Percentiles rank a stretch among this genome's conserved stretches.
Evolutionary conservation across 495 filamentous ascomycete genomes (phyloP).

Genomic region (Letharia columbiana): DNA sequence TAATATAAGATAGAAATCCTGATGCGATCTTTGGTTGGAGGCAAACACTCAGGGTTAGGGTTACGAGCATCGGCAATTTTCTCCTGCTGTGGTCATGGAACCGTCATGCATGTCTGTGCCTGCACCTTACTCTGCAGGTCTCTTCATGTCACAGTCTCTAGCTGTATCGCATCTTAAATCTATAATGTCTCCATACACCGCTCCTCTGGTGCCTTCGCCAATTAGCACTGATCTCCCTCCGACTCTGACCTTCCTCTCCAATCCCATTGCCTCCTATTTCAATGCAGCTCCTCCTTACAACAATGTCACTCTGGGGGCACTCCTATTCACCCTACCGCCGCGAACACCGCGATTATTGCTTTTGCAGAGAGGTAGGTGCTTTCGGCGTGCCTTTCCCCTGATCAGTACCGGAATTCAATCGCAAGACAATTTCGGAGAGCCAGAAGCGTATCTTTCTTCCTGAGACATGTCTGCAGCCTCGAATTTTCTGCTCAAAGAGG

Average conservation of each 20-base stretch:
- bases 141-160: background rate
- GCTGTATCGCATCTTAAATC: background rate
- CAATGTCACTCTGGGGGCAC: background rate
- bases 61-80: background rate
- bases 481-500: background rate
- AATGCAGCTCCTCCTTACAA: slow-evolving; percentile 8
- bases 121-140: background rate
- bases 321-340: background rate
- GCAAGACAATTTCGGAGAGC: background rate
- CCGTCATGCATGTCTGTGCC: background rate
- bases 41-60: background rate
- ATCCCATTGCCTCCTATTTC: slow-evolving; percentile 9
- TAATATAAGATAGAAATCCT: too few relatives aligned
- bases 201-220: background rate
- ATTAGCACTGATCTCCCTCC: background rate
- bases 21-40: too few relatives aligned
- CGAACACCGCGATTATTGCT: background rate
- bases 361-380: background rate
- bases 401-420: background rate
- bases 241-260: slow-evolving; percentile 6
- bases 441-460: background rate
- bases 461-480: background rate
- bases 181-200: background rate
- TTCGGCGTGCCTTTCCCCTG: too few relatives aligned
- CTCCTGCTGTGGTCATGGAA: too few relatives aligned